Conservation (phyloP, 441 rosid species). For the Bocquillonia castaneifolia region DNA sequence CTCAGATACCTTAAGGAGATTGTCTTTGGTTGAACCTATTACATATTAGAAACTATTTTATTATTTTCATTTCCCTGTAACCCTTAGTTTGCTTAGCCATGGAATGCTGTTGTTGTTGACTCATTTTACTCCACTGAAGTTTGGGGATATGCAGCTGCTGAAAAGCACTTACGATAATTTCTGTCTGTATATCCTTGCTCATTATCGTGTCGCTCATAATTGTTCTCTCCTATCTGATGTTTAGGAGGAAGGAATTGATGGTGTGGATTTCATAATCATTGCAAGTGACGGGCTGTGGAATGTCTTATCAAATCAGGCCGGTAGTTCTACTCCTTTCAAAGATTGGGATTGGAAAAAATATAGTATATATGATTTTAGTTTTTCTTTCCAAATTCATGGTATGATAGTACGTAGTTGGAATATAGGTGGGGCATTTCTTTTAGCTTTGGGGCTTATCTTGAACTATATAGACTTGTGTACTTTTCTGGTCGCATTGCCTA, state of each 20-base stretch:
- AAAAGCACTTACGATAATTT: background rate
- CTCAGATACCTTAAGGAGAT: background rate
- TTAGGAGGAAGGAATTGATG: constrained; percentile 67
- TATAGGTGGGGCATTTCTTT: no score
- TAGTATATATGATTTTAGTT: no score
- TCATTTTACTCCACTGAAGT: background rate
- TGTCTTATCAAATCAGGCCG: constrained; percentile 70
- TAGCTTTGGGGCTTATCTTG: background rate
- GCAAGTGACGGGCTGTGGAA: constrained; percentile 92
- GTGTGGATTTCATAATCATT: constrained; percentile 62
- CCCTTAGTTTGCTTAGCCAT: background rate
- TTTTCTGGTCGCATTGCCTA: background rate
- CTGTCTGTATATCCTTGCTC: background rate
- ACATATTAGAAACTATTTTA: background rate
- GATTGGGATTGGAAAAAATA: background rate
- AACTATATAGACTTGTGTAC: background rate
- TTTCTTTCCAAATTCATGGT: background rate
- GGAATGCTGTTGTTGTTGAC: background rate
- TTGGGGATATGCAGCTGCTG: background rate
- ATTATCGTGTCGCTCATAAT: constrained; percentile 18
- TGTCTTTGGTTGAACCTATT: background rate
- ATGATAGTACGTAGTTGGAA: background rate
- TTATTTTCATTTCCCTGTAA: background rate
- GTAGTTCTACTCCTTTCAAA: background rate
- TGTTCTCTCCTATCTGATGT: constrained; percentile 9